These are phyloP conservation scores for Cladorrhinum samala DNA, from an alignment of 495 filamentous ascomycete species.

Conservation along the genomic window DNA sequence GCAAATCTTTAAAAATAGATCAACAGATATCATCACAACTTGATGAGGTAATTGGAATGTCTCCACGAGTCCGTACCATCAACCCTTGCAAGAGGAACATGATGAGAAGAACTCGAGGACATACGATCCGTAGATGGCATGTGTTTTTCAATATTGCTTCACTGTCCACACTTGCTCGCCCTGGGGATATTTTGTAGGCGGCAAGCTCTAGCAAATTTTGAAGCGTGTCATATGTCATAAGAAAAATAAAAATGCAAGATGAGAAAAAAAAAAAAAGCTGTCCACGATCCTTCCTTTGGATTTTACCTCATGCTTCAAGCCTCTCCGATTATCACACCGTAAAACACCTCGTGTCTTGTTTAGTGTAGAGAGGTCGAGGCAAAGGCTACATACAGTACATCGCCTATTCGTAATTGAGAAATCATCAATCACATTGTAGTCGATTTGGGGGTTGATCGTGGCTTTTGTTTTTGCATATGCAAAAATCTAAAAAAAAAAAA, in stretches of 20 bases:
- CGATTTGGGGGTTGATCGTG: background rate
- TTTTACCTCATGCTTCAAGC: background rate
- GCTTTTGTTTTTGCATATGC: background rate
- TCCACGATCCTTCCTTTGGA: no score
- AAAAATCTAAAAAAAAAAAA: no score
- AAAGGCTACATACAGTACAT: no score
- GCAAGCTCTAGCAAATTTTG: slow-evolving; percentile 50
- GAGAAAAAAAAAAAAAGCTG: no score
- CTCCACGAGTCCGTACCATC: slow-evolving; percentile 20
- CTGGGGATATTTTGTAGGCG: slow-evolving; percentile 35
- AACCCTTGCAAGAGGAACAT: slow-evolving; percentile 9
- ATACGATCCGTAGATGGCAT: slow-evolving; percentile 13
- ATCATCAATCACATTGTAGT: background rate
- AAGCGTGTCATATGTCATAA: slow-evolving; percentile 21
- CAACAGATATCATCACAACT: background rate
- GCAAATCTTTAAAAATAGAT: background rate
- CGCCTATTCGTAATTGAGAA: background rate
- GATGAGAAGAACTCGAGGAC: slow-evolving; percentile 22
- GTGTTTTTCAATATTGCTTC: slow-evolving; percentile 41
- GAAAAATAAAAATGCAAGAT: background rate
- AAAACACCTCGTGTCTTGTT: no score
- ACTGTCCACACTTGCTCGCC: slow-evolving; percentile 49
- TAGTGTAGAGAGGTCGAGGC: no score
- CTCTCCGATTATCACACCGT: no score
- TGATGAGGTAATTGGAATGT: slow-evolving; percentile 5